Evolutionary conservation across 2,329 filamentous ascomycete species (phyloP).

Genomic region (Fusarium humuli): DNA sequence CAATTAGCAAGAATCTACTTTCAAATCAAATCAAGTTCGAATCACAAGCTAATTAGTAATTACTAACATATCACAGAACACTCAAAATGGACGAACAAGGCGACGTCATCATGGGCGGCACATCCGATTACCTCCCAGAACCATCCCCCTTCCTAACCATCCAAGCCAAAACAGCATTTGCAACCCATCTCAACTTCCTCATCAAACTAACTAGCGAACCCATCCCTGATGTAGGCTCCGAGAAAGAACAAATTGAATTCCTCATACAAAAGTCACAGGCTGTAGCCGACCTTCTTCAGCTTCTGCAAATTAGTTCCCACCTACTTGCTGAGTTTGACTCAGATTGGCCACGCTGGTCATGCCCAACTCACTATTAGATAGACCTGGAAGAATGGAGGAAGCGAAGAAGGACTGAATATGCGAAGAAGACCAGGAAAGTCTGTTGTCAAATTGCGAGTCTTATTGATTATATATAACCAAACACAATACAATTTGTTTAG

Average conservation of each 20-base stretch:
- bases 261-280: neutral
- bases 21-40: neutral
- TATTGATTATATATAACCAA: neutral
- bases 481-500: neutral
- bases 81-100: neutral
- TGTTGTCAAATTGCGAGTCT: neutral
- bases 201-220: neutral
- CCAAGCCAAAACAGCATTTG: neutral
- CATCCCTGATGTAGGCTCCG: neutral
- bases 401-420: neutral
- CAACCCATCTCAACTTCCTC: neutral
- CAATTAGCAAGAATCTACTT: neutral
- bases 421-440: neutral
- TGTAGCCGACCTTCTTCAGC: neutral
- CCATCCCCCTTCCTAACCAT: neutral
- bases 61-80: neutral
- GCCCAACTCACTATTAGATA: neutral
- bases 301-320: neutral
- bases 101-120: neutral
- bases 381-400: neutral
- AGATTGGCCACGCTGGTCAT: neutral
- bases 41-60: neutral
- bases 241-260: neutral
- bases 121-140: neutral
- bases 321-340: neutral